Conservation (phyloP, 1,284 basidiomycete species). For the Austropuccinia psidii region DNA sequence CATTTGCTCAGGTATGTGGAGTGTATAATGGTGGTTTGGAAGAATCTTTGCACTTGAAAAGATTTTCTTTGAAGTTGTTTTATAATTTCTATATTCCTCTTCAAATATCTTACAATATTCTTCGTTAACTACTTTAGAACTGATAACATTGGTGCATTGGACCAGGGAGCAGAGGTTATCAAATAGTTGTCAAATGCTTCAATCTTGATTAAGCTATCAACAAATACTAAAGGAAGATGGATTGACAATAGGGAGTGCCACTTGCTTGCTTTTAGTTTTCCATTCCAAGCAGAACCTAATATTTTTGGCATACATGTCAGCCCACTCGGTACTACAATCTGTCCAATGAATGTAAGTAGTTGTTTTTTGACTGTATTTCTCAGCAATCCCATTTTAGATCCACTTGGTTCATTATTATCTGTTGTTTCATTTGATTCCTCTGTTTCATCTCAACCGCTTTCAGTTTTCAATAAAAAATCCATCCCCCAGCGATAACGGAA, state of each 20-base stretch:
- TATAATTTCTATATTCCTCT: not conserved
- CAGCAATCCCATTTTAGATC: no score
- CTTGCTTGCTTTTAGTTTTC: no score
- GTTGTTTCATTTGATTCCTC: not conserved
- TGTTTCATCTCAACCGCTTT: not conserved
- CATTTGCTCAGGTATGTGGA: not conserved
- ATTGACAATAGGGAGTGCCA: not conserved
- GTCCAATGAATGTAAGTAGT: not conserved
- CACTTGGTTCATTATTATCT: no score
- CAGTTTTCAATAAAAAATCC: not conserved
- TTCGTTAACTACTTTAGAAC: not conserved
- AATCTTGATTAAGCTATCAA: no score
- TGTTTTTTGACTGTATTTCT: no score
- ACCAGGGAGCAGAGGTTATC: not conserved
- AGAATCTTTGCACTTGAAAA: no score
- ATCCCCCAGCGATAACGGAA: not conserved
- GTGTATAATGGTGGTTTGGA: not conserved
- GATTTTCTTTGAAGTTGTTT: not conserved
- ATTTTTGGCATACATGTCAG: no score
- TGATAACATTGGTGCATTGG: not conserved
- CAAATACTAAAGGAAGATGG: not conserved
- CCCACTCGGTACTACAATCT: not conserved
- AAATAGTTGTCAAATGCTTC: no score
- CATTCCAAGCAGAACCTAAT: not conserved
- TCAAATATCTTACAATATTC: not conserved